Evolutionary conservation across 495 filamentous ascomycete species (phyloP), one percentile per base, ranked within the genome.

Genomic region (Daldinia concentrica): DNA sequence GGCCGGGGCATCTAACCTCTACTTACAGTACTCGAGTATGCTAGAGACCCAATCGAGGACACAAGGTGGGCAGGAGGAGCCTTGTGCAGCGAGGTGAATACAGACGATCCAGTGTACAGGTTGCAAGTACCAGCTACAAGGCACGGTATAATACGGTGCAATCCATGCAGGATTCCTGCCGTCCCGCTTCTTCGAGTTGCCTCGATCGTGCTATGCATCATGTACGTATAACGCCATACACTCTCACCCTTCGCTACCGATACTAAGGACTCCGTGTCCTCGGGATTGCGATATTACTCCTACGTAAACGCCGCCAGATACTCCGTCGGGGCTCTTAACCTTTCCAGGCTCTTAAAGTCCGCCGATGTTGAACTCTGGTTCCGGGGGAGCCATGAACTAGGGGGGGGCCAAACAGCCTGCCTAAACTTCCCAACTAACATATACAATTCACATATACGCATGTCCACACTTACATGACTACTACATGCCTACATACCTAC

Each of bases 161-260:
- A 27, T 45, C 37, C 51, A 43, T 64, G 61, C 61, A 64, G 41
- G 51, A 34, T 26, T 64, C 36, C 17, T 41, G 50, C 24, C 29
- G 54, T 59, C 36, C 50, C 43, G 63, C 41, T 51, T 56, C 19
- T 34, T 39, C 4, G 19, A 34, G 24, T 39, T 34, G 7, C 29
- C 32, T 52, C 37, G 24, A 27, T 30, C 24, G 50, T 15, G 50
- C 2, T 30, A n/a, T 54, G 50, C 27, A 54, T 27, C 27, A 54
- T 54, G 50, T 30, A 30, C 26, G 27, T 54, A 54, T 54, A 54
- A 54, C 50, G 50, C 50, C 24, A 54, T 17, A 30, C 19, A 6
- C 26, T 58, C 39, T 45, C 52, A 50, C 22, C 43, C 58, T 48
- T 68, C 65, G 65, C 65, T 68, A 68, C 65, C 65, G 29, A 52